Evolutionary conservation across 2,329 filamentous ascomycete genomes (phyloP), one percentile per base, ranked within the genome.

Genomic region (Stagonosporopsis vannaccii): DNA sequence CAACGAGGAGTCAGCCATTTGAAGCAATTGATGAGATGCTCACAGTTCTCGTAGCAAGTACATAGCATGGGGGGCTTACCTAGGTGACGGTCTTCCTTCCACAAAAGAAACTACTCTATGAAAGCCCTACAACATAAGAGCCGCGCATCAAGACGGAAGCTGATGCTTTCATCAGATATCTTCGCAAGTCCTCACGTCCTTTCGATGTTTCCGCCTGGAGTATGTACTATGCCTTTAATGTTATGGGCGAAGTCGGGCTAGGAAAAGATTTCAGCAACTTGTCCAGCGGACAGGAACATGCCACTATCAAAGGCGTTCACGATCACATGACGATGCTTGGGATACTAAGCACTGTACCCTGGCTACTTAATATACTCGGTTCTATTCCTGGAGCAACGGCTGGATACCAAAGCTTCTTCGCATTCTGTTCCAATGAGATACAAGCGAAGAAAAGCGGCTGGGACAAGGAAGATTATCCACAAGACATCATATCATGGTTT

Each of bases 401-500:
- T 1, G 65, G 59, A 6, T 76, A 71, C 23, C 51, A 60, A 0
- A 62, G 66, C 1, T 75, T 77, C 46, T 73, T 73, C 45, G 46
- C 54, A 0, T 72, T 71, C 40, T 75, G 71, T 32, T 59, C 54
- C 12, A 59, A 50, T 0, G 62, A 74, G 45, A 67, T 78, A 0
- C 44, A 68, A n/a, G 65, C 68, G 7, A 78, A 76, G 54, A 54
- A 67, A 7, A 65, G 66, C 72, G 62, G 51, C 11, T 70, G 55
- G 56, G 49, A 63, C 17, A 36, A 23, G 6, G 53, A 74, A 8
- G 62, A 74, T 7, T 30, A 68, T 7, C 76, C 74, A 0, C 59
- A 65, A 28, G 76, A 79, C 55, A 68, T 80, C 25, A 57, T 76
- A 6, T 76, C 76, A 0, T 80, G 77, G 77, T 80, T 5, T 39